Conservation (phyloP, 106 monocot species). For the Dendrobium nobile region DNA sequence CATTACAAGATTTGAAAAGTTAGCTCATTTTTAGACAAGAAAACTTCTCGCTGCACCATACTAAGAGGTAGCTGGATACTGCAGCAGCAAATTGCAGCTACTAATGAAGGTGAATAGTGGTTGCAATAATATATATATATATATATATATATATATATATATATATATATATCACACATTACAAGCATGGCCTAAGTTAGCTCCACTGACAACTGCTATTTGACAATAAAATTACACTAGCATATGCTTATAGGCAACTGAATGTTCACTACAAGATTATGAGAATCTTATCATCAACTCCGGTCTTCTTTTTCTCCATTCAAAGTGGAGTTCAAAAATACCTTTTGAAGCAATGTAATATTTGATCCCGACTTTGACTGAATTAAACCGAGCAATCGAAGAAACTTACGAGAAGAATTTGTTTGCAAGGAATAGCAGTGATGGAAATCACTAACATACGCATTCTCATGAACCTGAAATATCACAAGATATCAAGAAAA, state of each 20-base stretch:
- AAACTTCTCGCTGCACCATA: neutral
- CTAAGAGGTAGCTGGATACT: neutral
- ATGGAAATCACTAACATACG: constrained; percentile 92
- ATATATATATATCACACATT: no score
- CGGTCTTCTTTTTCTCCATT: neutral
- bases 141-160: no score
- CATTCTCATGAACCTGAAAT: constrained; percentile 91
- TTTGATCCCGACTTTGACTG: neutral
- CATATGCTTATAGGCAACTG: neutral
- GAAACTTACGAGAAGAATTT: constrained; percentile 59
- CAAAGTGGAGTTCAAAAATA: neutral
- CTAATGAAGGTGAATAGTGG: no score
- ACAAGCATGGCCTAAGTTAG: no score
- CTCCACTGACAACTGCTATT: neutral
- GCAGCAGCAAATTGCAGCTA: neutral
- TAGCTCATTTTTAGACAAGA: neutral
- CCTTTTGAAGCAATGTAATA: neutral
- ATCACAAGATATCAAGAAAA: neutral
- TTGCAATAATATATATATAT: no score
- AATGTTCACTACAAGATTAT: neutral
- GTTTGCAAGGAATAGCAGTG: constrained; percentile 67
- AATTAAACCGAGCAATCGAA: neutral
- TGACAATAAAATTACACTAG: neutral
- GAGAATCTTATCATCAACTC: neutral
- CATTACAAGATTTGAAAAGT: no score